phyloP scores from a whole-genome alignment of 2,329 filamentous ascomycete genomes.

The Aspergillus texensis region DNA sequence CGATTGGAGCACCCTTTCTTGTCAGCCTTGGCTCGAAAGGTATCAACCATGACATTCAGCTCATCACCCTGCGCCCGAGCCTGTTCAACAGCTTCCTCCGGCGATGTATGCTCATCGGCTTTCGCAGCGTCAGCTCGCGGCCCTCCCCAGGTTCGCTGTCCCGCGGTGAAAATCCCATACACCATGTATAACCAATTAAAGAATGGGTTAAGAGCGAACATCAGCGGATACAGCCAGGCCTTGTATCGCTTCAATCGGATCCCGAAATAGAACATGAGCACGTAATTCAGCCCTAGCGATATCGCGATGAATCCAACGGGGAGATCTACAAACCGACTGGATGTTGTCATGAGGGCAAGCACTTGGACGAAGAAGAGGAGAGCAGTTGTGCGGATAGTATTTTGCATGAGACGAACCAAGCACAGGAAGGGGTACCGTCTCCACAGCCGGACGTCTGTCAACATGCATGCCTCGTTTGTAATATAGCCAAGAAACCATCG shows the following conservation, averaged over 20 bases:
- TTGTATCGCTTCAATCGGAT: conserved; percentile 85
- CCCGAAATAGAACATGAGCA: conserved; percentile 95
- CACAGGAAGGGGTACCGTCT: conserved; percentile 85
- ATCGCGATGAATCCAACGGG: conserved; percentile 93
- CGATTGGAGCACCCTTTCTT: conserved; percentile 63
- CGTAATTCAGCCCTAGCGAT: conserved; percentile 89
- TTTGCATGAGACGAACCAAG: conserved; percentile 88
- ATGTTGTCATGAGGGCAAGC: conserved; percentile 81
- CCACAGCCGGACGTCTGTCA: conserved; percentile 93
- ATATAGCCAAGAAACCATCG: conserved; percentile 98
- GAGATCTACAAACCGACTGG: conserved; percentile 73
- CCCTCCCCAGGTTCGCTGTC: conserved; percentile 93
- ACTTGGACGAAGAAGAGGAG: conserved; percentile 93
- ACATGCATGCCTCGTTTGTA: conserved; percentile 97
- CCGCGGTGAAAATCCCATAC: conserved; percentile 92
- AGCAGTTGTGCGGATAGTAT: conserved; percentile 92
- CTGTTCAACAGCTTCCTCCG: conserved; percentile 80
- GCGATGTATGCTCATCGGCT: conserved; percentile 74
- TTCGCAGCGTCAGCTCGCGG: conserved; percentile 85
- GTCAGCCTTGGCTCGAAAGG: conserved; percentile 61
- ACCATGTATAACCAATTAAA: conserved; percentile 99
- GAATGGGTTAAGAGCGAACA: conserved; percentile 94
- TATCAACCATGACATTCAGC: conserved; percentile 84
- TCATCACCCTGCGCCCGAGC: conserved; percentile 81
- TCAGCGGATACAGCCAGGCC: conserved; percentile 90